These are phyloP conservation scores for Phaeosphaeriaceae sp. DNA, from an alignment of 2,329 filamentous ascomycete genomes.

Conservation along the genomic window DNA sequence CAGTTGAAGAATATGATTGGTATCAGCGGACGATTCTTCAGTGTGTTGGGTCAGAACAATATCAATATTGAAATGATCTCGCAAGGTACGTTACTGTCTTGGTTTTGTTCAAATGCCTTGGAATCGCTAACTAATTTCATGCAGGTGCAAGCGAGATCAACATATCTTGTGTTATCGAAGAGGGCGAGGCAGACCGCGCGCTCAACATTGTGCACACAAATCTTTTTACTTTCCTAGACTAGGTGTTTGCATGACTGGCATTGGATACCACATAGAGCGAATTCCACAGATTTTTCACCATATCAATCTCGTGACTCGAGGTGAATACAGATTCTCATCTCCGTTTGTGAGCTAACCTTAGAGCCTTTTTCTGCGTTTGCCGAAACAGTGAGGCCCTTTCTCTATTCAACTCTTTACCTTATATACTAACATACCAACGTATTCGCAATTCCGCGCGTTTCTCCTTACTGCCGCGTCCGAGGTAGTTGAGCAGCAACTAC, in stretches of 20 bases:
- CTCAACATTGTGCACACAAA: conserved; percentile 97
- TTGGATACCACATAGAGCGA: conserved; percentile 32
- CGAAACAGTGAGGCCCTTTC: background rate
- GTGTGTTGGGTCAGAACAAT: conserved; percentile 87
- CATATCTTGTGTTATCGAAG: conserved; percentile 96
- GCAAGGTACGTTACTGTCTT: conserved; percentile 70
- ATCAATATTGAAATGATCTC: conserved; percentile 99
- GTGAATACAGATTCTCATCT: background rate
- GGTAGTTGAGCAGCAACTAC: too few relatives aligned
- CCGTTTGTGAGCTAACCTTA: background rate
- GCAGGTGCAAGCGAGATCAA: conserved; percentile 98
- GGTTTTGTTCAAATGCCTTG: background rate
- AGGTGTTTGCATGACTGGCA: conserved; percentile 37
- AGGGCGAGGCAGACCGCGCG: conserved; percentile 85
- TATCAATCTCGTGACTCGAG: background rate
- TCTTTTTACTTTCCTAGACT: conserved; percentile 94
- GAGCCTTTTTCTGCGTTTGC: background rate
- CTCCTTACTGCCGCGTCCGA: too few relatives aligned
- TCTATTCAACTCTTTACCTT: too few relatives aligned
- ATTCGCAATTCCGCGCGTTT: too few relatives aligned
- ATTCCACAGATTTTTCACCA: background rate
- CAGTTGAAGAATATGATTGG: conserved; percentile 98
- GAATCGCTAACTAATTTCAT: background rate
- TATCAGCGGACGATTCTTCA: conserved; percentile 93
- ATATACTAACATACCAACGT: too few relatives aligned